Percentiles rank a stretch among this genome's conserved stretches.
Evolutionary conservation across 306 rosid genomes (phyloP).

Genomic region (Cucumis cinereus): DNA sequence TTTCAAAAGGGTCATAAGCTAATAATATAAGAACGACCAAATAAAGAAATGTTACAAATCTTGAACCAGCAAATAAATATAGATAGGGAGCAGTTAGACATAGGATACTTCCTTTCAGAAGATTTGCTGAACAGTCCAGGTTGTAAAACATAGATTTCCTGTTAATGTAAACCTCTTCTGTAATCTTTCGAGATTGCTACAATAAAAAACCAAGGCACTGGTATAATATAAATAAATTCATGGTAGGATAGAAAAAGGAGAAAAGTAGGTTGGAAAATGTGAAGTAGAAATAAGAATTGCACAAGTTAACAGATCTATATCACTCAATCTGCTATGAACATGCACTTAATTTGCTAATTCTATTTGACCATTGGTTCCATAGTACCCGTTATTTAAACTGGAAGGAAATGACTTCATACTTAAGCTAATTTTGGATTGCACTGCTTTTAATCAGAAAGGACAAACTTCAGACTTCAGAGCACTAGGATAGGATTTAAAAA

Average conservation of each 20-base stretch:
- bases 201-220: conserved; percentile 37
- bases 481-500: neutral
- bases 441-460: neutral
- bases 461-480: neutral
- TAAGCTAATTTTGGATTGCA: neutral
- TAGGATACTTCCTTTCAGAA: conserved; percentile 63
- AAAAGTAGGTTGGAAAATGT: neutral
- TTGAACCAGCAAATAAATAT: neutral
- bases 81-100: neutral
- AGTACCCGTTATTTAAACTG: neutral
- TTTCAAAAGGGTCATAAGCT: neutral
- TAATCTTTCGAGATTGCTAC: conserved; percentile 22
- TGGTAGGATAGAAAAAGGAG: neutral
- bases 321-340: neutral
- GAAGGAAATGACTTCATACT: neutral
- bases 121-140: conserved; percentile 26
- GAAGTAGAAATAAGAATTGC: neutral
- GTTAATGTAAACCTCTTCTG: conserved; percentile 35
- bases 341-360: neutral
- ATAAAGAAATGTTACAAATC: neutral
- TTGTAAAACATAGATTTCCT: conserved; percentile 47
- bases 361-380: neutral
- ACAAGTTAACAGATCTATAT: neutral
- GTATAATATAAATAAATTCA: conserved; percentile 14
- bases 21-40: neutral